Evolutionary conservation across 1,139 yeast genomes (phyloP), one percentile per base, ranked within the genome.

Genomic region (Yamadazyma songkhlaensis): DNA sequence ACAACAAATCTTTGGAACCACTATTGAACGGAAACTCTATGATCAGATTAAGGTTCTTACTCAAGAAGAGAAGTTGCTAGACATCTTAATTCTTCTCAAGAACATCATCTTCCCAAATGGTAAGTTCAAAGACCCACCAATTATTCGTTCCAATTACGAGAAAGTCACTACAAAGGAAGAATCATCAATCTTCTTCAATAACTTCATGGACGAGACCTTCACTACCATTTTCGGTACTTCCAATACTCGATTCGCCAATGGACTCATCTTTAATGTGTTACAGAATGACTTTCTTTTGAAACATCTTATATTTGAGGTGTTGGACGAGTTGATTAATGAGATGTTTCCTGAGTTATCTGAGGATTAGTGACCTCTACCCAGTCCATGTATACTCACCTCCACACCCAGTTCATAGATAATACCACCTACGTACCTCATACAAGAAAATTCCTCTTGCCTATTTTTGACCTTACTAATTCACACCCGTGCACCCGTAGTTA

Each of bases 1-100:
- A 31, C 97, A 89, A 56, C 96, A 88, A 57, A 59, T 90, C 1
- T 72, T 90, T 37, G 97, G 97, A 0, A 87, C 95, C 3, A 84
- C 97, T 0, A 82, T 89, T 40, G 97, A 90, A 53, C 81, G 79
- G 52, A 82, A 82, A 44, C 73, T 83, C 7, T 47, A 71, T 71
- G 57, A 70, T 50, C 50, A 65, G 54, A 42, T 56, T 56, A 38
- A 39, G n/a, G 57, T 54, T 34, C 26, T 65, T 3, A 49, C 72
- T 30, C 66, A 74, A 6, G 81, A 79, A 37, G 76, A 71, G 20
- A 71, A 66, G 22, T 53, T 85, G 1, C 60, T 74, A 4, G 78
- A 72, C 27, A 33, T 75, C 4, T 43, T 85, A 2, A 55, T 57
- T 1, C 37, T 53, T 29, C 46, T 82, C 2, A 76, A 74, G 35